These are phyloP conservation scores for Rugonectria rugulosa DNA, from an alignment of 2,329 filamentous ascomycete genomes.

Conservation along the genomic window DNA sequence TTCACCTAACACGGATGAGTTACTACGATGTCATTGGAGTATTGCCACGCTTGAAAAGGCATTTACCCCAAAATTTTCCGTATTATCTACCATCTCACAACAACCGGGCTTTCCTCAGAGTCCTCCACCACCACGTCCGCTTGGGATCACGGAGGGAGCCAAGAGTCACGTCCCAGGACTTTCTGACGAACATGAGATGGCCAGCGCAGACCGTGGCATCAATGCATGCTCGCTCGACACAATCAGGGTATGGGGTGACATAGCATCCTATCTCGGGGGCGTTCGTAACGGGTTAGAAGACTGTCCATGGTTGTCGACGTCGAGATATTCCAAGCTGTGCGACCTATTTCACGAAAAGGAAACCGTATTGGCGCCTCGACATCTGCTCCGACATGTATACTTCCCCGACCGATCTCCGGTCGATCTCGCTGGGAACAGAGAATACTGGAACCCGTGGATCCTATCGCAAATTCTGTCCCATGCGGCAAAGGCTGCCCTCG, in stretches of 20 bases:
- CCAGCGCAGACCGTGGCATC: conserved; percentile 16
- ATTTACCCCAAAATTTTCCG: conserved; percentile 21
- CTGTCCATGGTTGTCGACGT: conserved; percentile 32
- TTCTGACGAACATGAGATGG: conserved; percentile 30
- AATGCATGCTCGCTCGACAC: conserved; percentile 15
- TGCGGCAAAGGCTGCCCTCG: conserved; percentile 27
- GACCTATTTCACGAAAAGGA: conserved; percentile 34
- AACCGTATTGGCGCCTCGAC: conserved; percentile 21
- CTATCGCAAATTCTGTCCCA: conserved; percentile 34
- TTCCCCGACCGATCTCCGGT: conserved; percentile 28
- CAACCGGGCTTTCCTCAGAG: conserved; percentile 26
- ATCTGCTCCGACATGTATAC: conserved; percentile 30
- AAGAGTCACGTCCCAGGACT: conserved; percentile 33
- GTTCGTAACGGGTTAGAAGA: conserved; percentile 29
- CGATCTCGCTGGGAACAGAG: conserved; percentile 20
- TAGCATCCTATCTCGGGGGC: conserved; percentile 29
- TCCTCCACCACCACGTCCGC: conserved; percentile 8
- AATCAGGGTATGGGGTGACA: conserved; percentile 27
- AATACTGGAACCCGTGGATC: conserved; percentile 35
- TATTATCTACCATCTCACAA: neutral
- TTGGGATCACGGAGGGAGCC: conserved; percentile 7
- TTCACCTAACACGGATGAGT: neutral
- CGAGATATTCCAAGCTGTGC: conserved; percentile 26
- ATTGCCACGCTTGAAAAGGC: conserved; percentile 27
- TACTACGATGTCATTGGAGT: conserved; percentile 31